phyloP scores from a whole-genome alignment of 805 yeast species.

The Lipomyces sp. region DNA sequence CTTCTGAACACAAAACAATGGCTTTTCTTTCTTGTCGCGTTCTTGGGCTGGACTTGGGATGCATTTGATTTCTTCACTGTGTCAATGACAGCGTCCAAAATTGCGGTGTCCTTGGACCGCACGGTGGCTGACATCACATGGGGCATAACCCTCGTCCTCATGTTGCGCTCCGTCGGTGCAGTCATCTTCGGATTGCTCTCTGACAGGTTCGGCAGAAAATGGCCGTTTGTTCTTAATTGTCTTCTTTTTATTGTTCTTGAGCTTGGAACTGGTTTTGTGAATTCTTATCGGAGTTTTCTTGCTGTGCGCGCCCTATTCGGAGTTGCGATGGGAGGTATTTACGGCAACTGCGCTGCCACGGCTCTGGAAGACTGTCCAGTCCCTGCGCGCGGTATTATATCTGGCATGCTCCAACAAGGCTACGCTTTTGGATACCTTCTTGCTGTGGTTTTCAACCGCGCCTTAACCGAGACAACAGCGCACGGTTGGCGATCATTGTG shows the following conservation, averaged over 20 bases:
- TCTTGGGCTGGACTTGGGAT: constrained; percentile 67
- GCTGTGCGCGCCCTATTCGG: constrained; percentile 66
- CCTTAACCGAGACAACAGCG: constrained; percentile 44
- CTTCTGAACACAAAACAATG: constrained; percentile 54
- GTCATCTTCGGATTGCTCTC: constrained; percentile 59
- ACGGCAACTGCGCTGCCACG: constrained; percentile 62
- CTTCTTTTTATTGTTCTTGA: constrained; percentile 53
- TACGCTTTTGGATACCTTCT: constrained; percentile 68
- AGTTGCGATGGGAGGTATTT: constrained; percentile 68
- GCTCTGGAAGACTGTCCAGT: constrained; percentile 64
- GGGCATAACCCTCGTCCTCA: constrained; percentile 69
- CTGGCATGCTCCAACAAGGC: constrained; percentile 78
- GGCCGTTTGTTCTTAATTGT: constrained; percentile 58
- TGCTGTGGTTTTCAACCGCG: constrained; percentile 63
- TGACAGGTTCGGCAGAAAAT: constrained; percentile 64
- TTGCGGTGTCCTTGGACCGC: constrained; percentile 49
- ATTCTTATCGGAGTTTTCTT: constrained; percentile 56
- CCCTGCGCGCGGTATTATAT: constrained; percentile 56
- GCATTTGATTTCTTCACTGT: constrained; percentile 69
- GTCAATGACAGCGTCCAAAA: constrained; percentile 50
- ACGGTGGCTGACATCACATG: constrained; percentile 56
- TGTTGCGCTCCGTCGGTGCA: constrained; percentile 72
- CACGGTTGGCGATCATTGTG: constrained; percentile 68
- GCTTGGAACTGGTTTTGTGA: constrained; percentile 63
- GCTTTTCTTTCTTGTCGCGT: constrained; percentile 59